Conservation (phyloP, 306 rosid genomes). For the Ceratonia siliqua region DNA sequence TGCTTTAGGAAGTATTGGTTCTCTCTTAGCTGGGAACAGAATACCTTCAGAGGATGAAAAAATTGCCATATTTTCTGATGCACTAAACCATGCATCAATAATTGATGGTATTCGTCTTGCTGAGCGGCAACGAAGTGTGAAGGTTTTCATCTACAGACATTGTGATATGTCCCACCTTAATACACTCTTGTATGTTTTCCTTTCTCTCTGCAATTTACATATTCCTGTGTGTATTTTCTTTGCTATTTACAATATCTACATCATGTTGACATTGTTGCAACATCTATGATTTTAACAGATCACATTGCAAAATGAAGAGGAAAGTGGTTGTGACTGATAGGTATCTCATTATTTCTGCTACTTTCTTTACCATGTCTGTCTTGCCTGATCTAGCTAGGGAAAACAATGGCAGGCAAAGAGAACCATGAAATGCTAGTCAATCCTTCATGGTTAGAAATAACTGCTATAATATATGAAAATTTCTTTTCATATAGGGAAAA, state of each 20-base stretch:
- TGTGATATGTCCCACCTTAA: slow-evolving; percentile 92
- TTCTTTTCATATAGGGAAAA: slow-evolving; percentile 4
- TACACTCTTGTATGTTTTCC: slow-evolving; percentile 68
- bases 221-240: slow-evolving; percentile 3
- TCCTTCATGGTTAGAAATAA: slow-evolving; percentile 23
- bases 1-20: slow-evolving; percentile 73
- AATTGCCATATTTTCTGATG: slow-evolving; percentile 88
- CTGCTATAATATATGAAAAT: background rate
- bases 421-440: background rate
- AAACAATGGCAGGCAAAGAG: background rate
- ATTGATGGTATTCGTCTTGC: slow-evolving; percentile 95
- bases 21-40: slow-evolving; percentile 64
- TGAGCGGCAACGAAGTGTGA: slow-evolving; percentile 66
- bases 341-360: slow-evolving; percentile 44
- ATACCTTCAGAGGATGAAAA: slow-evolving; percentile 60
- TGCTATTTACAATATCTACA: slow-evolving; percentile 3
- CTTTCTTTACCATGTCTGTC: background rate
- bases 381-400: background rate
- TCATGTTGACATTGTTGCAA: slow-evolving; percentile 20
- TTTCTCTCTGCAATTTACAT: slow-evolving; percentile 31
- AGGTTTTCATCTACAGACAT: slow-evolving; percentile 79
- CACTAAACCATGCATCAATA: slow-evolving; percentile 86
- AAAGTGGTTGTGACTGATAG: slow-evolving; percentile 94
- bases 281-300: slow-evolving; percentile 54
- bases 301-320: slow-evolving; percentile 64